A percentile compares a stretch with the other conserved stretches of the same genome.
phyloP scores from a whole-genome alignment of 148 eudicot genomes.

The Heliamphora exappendiculata region DNA sequence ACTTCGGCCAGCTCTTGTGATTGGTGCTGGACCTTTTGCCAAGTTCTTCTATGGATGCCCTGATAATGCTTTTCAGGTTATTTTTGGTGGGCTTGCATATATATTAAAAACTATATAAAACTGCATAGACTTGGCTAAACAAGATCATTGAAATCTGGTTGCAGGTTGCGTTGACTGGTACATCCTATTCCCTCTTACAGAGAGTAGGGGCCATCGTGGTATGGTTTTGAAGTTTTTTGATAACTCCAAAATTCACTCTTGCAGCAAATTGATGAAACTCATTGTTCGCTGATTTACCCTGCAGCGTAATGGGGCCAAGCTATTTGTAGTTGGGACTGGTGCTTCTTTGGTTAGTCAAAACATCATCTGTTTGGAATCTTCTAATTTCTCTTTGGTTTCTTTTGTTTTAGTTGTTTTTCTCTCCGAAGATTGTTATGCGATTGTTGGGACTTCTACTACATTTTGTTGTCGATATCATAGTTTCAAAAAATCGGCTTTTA shows the following conservation, averaged over 20 bases:
- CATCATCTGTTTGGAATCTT: background rate
- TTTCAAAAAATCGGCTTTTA: no score
- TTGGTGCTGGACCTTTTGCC: conserved; percentile 51
- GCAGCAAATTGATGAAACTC: background rate
- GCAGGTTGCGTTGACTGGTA: conserved; percentile 82
- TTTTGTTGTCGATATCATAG: background rate
- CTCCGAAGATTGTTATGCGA: background rate
- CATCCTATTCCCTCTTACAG: conserved; percentile 62
- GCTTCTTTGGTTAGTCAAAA: conserved; percentile 64
- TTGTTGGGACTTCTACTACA: background rate
- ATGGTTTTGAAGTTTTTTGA: conserved; percentile 13
- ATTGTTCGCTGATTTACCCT: conserved; percentile 12
- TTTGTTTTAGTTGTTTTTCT: background rate
- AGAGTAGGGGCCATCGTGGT: conserved; percentile 80
- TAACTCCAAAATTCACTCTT: background rate
- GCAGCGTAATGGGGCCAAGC: conserved; percentile 88
- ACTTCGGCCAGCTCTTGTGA: conserved; percentile 65
- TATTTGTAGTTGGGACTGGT: conserved; percentile 74
- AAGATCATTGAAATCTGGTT: background rate
- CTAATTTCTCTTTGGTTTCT: background rate
- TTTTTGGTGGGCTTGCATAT: background rate
- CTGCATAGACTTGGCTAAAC: background rate
- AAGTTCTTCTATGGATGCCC: conserved; percentile 80
- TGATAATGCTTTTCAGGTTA: conserved; percentile 91
- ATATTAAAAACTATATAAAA: background rate